A percentile compares a stretch with the other conserved stretches of the same genome.
phyloP scores from a whole-genome alignment of 129 eudicot genomes.

The Calendula officinalis region DNA sequence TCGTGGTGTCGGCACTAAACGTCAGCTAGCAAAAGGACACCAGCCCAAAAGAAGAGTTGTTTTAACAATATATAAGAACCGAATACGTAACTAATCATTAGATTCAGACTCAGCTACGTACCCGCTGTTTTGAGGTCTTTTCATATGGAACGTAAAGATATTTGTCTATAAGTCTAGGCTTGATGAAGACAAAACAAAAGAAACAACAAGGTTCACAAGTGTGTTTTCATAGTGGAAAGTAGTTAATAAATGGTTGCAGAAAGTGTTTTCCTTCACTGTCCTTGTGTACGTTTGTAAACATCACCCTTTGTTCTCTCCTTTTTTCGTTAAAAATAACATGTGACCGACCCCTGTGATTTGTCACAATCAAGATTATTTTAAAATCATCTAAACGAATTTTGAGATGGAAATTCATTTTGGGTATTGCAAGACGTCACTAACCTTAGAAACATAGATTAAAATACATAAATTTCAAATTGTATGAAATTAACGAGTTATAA shows the following conservation, averaged over 20 bases:
- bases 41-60: not conserved
- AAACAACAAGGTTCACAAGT: constrained; percentile 32
- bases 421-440: no score
- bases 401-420: not conserved
- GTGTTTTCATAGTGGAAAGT: constrained; percentile 27
- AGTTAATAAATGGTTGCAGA: constrained; percentile 20
- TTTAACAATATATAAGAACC: no score
- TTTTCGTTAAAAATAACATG: constrained; percentile 13
- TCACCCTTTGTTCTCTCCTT: not conserved
- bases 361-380: not conserved
- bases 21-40: constrained; percentile 14
- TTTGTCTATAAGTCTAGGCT: not conserved
- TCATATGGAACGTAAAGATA: not conserved
- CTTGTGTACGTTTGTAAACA: constrained; percentile 11
- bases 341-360: not conserved
- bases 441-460: not conserved
- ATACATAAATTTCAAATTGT: not conserved
- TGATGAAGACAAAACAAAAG: constrained; percentile 24
- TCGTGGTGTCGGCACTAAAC: constrained; percentile 23
- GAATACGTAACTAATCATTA: no score
- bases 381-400: not conserved
- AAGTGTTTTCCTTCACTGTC: constrained; percentile 26
- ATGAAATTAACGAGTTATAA: not conserved
- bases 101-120: no score
- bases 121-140: not conserved